These are phyloP conservation scores for Coemansia brasiliensis DNA, from an alignment of 192 early-diverging fungal species.

Conservation along the genomic window DNA sequence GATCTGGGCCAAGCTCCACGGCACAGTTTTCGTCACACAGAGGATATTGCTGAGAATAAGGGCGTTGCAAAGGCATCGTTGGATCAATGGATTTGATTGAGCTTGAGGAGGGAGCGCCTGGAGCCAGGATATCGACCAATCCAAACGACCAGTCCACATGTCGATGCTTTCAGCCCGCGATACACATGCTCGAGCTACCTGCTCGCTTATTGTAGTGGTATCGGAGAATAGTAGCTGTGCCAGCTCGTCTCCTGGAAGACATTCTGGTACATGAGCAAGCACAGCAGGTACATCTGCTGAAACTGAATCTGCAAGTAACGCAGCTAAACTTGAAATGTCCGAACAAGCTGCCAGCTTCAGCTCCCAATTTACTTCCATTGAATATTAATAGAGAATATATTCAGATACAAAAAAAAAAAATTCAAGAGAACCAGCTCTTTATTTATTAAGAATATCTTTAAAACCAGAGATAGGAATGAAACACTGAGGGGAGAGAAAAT, in stretches of 20 bases:
- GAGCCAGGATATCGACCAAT: slow-evolving; percentile 31
- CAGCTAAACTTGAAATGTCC: neutral
- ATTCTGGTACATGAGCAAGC: slow-evolving; percentile 25
- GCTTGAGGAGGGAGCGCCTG: slow-evolving; percentile 1
- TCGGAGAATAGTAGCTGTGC: slow-evolving; percentile 4
- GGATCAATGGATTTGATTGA: neutral
- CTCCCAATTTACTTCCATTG: slow-evolving; percentile 3
- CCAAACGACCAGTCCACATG: slow-evolving; percentile 27
- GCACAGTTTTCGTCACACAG: neutral
- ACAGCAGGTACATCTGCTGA: slow-evolving; percentile 11
- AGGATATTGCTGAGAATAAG: neutral
- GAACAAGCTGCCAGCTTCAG: slow-evolving; percentile 18
- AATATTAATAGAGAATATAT: neutral
- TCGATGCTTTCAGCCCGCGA: slow-evolving; percentile 28
- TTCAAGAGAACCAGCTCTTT: neutral
- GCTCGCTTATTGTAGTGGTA: neutral
- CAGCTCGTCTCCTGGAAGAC: slow-evolving; percentile 15
- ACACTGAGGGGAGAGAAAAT: too few species aligned
- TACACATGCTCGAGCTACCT: slow-evolving; percentile 9
- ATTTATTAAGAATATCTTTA: too few species aligned
- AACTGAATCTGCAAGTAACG: slow-evolving; percentile 1
- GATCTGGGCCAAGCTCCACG: neutral
- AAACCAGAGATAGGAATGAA: too few species aligned
- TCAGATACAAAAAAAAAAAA: neutral
- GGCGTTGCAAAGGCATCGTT: neutral